Evolutionary conservation across 148 eudicot species (phyloP).

Genomic region (Spergularia marina): DNA sequence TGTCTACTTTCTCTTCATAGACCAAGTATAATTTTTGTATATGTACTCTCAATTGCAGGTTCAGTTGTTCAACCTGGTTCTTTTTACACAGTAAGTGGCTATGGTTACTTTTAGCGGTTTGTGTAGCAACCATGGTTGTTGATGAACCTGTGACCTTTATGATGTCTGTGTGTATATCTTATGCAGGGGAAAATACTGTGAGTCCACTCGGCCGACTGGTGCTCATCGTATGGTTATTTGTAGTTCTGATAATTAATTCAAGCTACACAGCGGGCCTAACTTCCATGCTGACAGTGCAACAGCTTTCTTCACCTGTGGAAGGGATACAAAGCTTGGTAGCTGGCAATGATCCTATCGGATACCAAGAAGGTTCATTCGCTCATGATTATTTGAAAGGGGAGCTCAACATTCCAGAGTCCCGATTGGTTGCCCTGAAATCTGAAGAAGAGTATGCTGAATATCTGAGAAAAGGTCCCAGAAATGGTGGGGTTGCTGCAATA

Average conservation of each 20-base stretch:
- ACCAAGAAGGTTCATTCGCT: conserved; percentile 63
- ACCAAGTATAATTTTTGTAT: background rate
- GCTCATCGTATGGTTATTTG: conserved; percentile 73
- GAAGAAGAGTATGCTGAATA: conserved; percentile 46
- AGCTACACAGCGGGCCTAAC: conserved; percentile 77
- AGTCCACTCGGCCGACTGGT: conserved; percentile 63
- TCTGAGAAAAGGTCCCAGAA: conserved; percentile 48
- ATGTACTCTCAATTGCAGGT: conserved; percentile 53
- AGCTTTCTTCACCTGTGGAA: conserved; percentile 56
- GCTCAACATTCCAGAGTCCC: conserved; percentile 41
- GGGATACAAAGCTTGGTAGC: conserved; percentile 51
- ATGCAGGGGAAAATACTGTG: conserved; percentile 57
- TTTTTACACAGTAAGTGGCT: conserved; percentile 61
- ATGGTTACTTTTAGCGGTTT: background rate
- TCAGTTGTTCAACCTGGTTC: conserved; percentile 76
- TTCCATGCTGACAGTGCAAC: conserved; percentile 72
- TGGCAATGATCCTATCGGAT: conserved; percentile 55
- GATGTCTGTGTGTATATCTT: conserved; percentile 2
- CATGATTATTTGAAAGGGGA: conserved; percentile 45
- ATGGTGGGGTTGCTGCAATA: conserved; percentile 70
- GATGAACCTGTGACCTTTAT: background rate
- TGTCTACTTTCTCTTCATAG: background rate
- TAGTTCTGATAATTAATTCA: conserved; percentile 63
- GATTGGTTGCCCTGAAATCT: conserved; percentile 52
- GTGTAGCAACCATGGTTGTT: background rate